Evolutionary conservation across 257 asterid genomes (phyloP), one percentile per base, ranked within the genome.

Genomic region (Osmanthus fragrans): DNA sequence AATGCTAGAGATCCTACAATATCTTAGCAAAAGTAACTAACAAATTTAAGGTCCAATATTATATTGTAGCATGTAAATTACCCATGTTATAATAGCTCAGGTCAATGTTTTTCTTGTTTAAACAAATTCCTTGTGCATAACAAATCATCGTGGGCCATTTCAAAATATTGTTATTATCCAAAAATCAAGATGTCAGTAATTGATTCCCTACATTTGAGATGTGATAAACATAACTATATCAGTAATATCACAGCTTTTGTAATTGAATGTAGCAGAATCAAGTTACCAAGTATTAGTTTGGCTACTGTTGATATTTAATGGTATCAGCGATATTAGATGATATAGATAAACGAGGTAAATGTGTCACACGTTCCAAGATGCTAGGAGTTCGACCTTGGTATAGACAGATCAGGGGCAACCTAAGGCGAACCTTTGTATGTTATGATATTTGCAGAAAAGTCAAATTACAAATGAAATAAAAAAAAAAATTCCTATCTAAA

Each of bases 401-500:
- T 36, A 36, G 40, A 5, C 40, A 36, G 40, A 36, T 36, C 40
- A 36, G 40, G 40, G 40, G 40, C 40, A 10, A 36, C 40, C 39
- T 36, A 5, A 36, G 40, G 40, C 40, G 2, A 36, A 36, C 40
- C 1, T 36, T 36, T 36, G 7, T 36, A 36, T 36, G 40, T 36
- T 6, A 5, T 36, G 40, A 36, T 5, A 36, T 36, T 36, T 36
- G 9, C 40, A 36, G 40, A 36, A 36, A 36, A 36, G 40, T 36
- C 40, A 36, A 36, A 36, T 36, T 36, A 36, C 9, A 6, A 56
- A 56, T 18, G 65, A 7, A 49, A 19, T 42, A 73, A 64, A n/a
- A 37, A n/a, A n/a, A n/a, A 30, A 5, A 21, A 49, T 71, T 71
- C 74, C 36, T 73, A 60, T 73, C 39, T 40, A 42, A 75, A 76